Evolutionary conservation across 2,329 filamentous ascomycete genomes (phyloP).

Genomic region (Scopulariopsis brevicaulis): DNA sequence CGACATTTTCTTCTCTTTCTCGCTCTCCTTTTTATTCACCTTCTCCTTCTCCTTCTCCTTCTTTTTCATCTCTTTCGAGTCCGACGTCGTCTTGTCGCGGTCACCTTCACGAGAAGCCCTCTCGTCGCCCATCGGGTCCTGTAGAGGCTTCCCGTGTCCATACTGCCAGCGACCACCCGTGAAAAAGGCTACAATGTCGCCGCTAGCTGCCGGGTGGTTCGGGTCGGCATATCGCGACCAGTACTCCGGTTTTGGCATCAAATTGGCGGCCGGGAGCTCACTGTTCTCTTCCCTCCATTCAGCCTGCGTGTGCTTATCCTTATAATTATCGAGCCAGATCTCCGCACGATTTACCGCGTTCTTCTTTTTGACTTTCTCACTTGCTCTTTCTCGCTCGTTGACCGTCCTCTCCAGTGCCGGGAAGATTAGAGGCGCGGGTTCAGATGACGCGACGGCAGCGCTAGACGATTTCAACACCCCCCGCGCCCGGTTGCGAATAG

Average conservation of each 20-base stretch:
- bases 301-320: conserved; percentile 11
- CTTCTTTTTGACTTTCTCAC: conserved; percentile 3
- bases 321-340: conserved; percentile 10
- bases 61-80: too few species aligned
- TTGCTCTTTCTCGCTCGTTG: too few species aligned
- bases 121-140: too few species aligned
- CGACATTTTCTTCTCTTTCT: too few species aligned
- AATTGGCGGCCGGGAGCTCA: conserved; percentile 8
- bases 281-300: conserved; percentile 11
- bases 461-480: conserved; percentile 23
- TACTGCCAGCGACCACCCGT: conserved; percentile 10
- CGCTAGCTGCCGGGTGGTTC: conserved; percentile 14
- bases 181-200: conserved; percentile 13
- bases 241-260: conserved; percentile 12
- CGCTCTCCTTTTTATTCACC: too few species aligned
- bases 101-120: neutral
- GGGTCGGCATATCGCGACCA: conserved; percentile 15
- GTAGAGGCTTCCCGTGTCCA: neutral
- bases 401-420: conserved; percentile 24
- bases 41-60: too few species aligned
- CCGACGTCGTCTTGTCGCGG: neutral
- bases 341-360: conserved; percentile 9
- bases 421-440: conserved; percentile 36
- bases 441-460: conserved; percentile 27
- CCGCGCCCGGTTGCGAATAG: conserved; percentile 5